phyloP scores from a whole-genome alignment of 73 alveolate genomes.

The Uronychia setigera region DNA sequence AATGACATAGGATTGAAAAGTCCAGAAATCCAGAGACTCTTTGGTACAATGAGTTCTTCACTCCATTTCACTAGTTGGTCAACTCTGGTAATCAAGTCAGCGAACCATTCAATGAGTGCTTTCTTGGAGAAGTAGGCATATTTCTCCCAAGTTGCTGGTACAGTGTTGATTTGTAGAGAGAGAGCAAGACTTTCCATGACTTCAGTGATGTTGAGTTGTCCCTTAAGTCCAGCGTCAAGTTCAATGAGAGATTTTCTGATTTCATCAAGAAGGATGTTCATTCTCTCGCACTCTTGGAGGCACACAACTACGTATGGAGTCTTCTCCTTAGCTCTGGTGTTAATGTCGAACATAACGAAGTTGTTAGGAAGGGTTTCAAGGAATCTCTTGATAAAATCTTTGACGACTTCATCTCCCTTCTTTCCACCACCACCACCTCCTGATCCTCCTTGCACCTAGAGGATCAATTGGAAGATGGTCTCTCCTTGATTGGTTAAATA shows the following conservation, averaged over 20 bases:
- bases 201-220: slow-evolving; percentile 99
- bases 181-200: slow-evolving; percentile 95
- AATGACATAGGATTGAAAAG: slow-evolving; percentile 96
- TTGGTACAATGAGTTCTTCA: slow-evolving; percentile 90
- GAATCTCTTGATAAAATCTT: slow-evolving; percentile 83
- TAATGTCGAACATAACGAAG: slow-evolving; percentile 75
- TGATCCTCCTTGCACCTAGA: slow-evolving; percentile 90
- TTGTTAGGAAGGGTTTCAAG: slow-evolving; percentile 86
- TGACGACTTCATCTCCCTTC: slow-evolving; percentile 86
- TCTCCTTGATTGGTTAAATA: slow-evolving; percentile 88
- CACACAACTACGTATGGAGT: slow-evolving; percentile 97
- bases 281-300: slow-evolving; percentile 98
- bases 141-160: slow-evolving; percentile 97
- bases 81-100: slow-evolving; percentile 89
- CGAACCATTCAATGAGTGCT: slow-evolving; percentile 98
- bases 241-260: slow-evolving; percentile 95
- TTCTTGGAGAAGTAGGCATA: slow-evolving; percentile 98
- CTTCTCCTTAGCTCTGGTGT: slow-evolving; percentile 78
- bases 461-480: slow-evolving; percentile 73
- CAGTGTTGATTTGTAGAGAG: slow-evolving; percentile 89
- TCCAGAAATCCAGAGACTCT: slow-evolving; percentile 90
- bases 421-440: slow-evolving; percentile 81
- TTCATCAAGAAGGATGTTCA: slow-evolving; percentile 92
- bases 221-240: slow-evolving; percentile 99
- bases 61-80: slow-evolving; percentile 95